These are phyloP conservation scores for Penicillium brasilianum DNA, from an alignment of 2,329 filamentous ascomycete genomes.

Conservation along the genomic window DNA sequence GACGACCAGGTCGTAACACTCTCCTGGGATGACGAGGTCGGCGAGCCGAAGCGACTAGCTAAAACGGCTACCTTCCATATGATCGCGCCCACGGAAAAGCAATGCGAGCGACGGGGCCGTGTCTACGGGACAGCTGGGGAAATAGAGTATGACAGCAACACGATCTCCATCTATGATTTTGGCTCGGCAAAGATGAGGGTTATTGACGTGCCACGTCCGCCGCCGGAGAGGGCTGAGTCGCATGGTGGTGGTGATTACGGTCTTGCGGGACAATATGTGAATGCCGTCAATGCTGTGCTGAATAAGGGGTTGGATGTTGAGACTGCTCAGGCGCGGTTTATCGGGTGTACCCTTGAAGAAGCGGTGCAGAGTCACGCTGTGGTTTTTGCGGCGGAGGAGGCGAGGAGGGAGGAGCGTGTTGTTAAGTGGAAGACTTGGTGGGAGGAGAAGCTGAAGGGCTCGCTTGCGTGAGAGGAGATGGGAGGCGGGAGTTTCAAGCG, in stretches of 20 bases:
- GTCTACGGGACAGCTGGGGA: slow-evolving; percentile 89
- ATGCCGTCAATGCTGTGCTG: slow-evolving; percentile 80
- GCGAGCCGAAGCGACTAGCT: slow-evolving; percentile 58
- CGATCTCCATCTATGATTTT: slow-evolving; percentile 78
- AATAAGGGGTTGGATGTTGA: slow-evolving; percentile 68
- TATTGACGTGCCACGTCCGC: slow-evolving; percentile 65
- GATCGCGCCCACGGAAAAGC: slow-evolving; percentile 85
- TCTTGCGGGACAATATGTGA: slow-evolving; percentile 79
- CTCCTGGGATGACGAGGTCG: slow-evolving; percentile 75
- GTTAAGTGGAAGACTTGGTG: slow-evolving; percentile 81
- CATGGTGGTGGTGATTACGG: slow-evolving; percentile 83
- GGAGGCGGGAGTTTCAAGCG: neutral
- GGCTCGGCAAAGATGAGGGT: slow-evolving; percentile 58
- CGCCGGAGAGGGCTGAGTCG: slow-evolving; percentile 58
- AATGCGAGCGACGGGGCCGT: slow-evolving; percentile 82
- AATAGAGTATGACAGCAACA: slow-evolving; percentile 79
- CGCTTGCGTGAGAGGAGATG: slow-evolving; percentile 7
- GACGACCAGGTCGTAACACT: slow-evolving; percentile 92
- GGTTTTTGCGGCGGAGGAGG: slow-evolving; percentile 93
- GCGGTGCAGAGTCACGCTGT: slow-evolving; percentile 86
- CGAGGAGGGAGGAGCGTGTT: slow-evolving; percentile 70
- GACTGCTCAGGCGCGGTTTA: slow-evolving; percentile 73
- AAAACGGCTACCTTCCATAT: slow-evolving; percentile 94
- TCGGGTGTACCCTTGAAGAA: slow-evolving; percentile 86
- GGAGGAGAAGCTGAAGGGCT: slow-evolving; percentile 56